Evolutionary conservation across 1,284 basidiomycete species (phyloP).

Genomic region (Rugosomyces carneus): DNA sequence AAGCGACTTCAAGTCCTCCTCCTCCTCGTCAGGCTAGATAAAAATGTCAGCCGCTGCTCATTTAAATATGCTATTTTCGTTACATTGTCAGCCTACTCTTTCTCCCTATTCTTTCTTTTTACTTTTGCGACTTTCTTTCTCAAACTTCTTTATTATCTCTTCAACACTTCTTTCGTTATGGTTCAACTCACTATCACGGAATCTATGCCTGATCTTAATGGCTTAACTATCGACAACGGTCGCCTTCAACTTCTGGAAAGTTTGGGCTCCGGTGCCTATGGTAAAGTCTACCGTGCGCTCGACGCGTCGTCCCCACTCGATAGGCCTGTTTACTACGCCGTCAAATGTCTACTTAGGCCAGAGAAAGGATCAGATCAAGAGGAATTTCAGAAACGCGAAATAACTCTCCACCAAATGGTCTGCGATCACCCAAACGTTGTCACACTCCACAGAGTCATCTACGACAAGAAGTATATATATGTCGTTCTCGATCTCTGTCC

Average conservation of each 20-base stretch:
- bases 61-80: slow-evolving; percentile 5
- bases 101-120: slow-evolving; percentile 17
- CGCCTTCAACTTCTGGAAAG: slow-evolving; percentile 58
- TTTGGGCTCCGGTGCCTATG: slow-evolving; percentile 76
- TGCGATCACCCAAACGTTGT: slow-evolving; percentile 71
- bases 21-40: background rate
- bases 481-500: slow-evolving; percentile 56
- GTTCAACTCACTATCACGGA: slow-evolving; percentile 30
- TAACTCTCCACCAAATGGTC: slow-evolving; percentile 67
- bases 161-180: slow-evolving; percentile 25
- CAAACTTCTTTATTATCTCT: slow-evolving; percentile 12
- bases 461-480: slow-evolving; percentile 46
- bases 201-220: slow-evolving; percentile 45
- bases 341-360: slow-evolving; percentile 53
- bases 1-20: background rate
- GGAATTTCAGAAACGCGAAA: slow-evolving; percentile 35
- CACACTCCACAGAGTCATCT: slow-evolving; percentile 70
- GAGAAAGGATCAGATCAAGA: slow-evolving; percentile 29
- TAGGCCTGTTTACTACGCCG: slow-evolving; percentile 48
- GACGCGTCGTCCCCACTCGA: slow-evolving; percentile 35
- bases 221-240: slow-evolving; percentile 43
- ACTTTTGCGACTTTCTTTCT: slow-evolving; percentile 14
- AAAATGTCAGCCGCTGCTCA: slow-evolving; percentile 10
- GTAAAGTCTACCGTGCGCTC: slow-evolving; percentile 73
- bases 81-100: slow-evolving; percentile 7